phyloP scores from a whole-genome alignment of 2,329 filamentous ascomycete genomes.

The Aspergillus niger region DNA sequence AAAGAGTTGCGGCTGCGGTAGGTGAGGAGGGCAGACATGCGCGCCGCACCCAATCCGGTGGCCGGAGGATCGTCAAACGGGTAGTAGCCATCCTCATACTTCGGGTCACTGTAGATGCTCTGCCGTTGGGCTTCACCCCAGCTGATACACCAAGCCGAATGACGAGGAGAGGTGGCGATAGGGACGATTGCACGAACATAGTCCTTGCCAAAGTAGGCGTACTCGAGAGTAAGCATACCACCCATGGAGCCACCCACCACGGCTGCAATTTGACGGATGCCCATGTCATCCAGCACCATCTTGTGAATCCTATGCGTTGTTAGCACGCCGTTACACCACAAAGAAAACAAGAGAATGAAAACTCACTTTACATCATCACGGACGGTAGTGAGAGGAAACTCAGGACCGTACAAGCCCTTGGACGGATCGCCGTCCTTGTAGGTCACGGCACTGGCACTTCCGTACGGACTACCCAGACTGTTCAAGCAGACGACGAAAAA shows the following conservation, averaged over 20 bases:
- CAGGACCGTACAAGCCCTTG: slow-evolving; percentile 83
- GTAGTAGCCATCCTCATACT: slow-evolving; percentile 98
- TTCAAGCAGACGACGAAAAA: slow-evolving; percentile 59
- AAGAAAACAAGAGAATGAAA: background rate
- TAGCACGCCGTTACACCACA: background rate
- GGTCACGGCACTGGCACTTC: slow-evolving; percentile 63
- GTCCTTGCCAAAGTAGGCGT: slow-evolving; percentile 70
- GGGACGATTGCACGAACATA: slow-evolving; percentile 58
- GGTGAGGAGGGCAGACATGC: slow-evolving; percentile 94
- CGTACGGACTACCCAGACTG: slow-evolving; percentile 58
- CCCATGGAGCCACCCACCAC: slow-evolving; percentile 62
- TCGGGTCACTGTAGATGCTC: slow-evolving; percentile 92
- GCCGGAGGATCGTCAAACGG: slow-evolving; percentile 80
- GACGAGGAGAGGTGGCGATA: slow-evolving; percentile 58
- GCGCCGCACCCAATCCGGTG: slow-evolving; percentile 85
- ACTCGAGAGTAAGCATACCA: slow-evolving; percentile 60
- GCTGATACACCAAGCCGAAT: slow-evolving; percentile 61
- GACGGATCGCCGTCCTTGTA: slow-evolving; percentile 76
- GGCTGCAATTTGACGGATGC: slow-evolving; percentile 56
- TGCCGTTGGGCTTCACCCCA: slow-evolving; percentile 61
- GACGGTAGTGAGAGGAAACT: slow-evolving; percentile 94
- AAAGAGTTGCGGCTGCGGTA: slow-evolving; percentile 97
- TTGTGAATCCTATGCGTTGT: slow-evolving; percentile 52
- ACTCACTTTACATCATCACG: slow-evolving; percentile 90
- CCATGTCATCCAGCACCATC: slow-evolving; percentile 56